Percentiles rank a stretch among this genome's conserved stretches.
Evolutionary conservation across 768 basidiomycete genomes (phyloP).

Genomic region (Grammothele lineata): DNA sequence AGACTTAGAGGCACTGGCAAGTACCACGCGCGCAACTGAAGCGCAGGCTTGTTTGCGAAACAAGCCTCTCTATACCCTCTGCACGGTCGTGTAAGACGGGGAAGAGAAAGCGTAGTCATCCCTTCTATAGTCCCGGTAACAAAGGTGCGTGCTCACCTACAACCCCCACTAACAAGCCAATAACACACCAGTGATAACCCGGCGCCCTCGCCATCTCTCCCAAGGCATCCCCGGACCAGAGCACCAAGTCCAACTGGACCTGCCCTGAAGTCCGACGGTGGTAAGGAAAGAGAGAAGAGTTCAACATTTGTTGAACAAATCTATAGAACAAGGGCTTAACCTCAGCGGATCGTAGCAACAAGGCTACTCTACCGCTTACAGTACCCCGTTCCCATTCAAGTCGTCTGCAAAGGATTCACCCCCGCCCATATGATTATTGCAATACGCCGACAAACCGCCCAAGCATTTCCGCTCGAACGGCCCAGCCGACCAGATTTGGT

Average conservation of each 20-base stretch:
- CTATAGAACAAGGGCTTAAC: slow-evolving; percentile 70
- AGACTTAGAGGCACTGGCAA: slow-evolving; percentile 90
- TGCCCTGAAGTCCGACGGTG: slow-evolving; percentile 37
- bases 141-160: not conserved
- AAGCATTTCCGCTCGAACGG: slow-evolving; percentile 49
- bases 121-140: too few relatives aligned
- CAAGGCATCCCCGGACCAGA: slow-evolving; percentile 10
- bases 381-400: slow-evolving; percentile 72
- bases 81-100: slow-evolving; percentile 90
- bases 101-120: slow-evolving; percentile 85
- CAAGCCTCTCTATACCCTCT: slow-evolving; percentile 74
- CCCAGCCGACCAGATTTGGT: slow-evolving; percentile 58
- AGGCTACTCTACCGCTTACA: slow-evolving; percentile 77
- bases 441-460: slow-evolving; percentile 48
- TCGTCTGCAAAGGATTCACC: slow-evolving; percentile 78
- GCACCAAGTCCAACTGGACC: slow-evolving; percentile 23
- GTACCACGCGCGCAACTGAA: slow-evolving; percentile 64
- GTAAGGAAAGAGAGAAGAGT: slow-evolving; percentile 36
- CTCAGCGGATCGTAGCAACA: slow-evolving; percentile 77
- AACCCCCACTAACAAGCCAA: not conserved
- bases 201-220: slow-evolving; percentile 1
- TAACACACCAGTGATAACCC: not conserved
- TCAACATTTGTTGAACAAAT: slow-evolving; percentile 54
- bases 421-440: slow-evolving; percentile 64
- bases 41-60: slow-evolving; percentile 70